These are phyloP conservation scores for Podila minutissima DNA, from an alignment of 192 early-diverging fungal species.

Conservation along the genomic window DNA sequence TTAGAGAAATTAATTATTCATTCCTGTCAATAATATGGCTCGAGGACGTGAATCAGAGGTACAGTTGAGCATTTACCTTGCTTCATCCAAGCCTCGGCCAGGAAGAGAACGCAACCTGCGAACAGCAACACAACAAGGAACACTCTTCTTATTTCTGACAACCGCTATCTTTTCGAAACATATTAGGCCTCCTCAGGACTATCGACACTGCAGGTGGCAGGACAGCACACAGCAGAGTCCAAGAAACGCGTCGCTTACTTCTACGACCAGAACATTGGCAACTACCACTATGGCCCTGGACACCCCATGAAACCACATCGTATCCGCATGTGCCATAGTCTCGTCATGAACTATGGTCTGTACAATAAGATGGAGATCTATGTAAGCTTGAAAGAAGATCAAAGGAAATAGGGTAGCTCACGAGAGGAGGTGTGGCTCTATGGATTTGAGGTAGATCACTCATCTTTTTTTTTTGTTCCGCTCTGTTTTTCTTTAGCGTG, in stretches of 20 bases:
- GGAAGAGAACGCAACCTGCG: not conserved
- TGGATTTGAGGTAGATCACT: not conserved
- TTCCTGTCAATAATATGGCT: constrained; percentile 6
- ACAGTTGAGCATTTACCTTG: not conserved
- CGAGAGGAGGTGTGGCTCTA: not conserved
- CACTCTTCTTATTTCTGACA: not conserved
- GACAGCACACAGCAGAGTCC: constrained; percentile 54
- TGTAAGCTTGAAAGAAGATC: constrained; percentile 39
- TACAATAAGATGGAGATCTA: constrained; percentile 91
- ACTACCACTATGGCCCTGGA: constrained; percentile 83
- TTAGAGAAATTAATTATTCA: not conserved
- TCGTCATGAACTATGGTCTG: constrained; percentile 92
- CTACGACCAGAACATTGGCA: constrained; percentile 67
- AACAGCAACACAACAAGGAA: not conserved
- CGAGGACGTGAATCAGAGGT: constrained; percentile 24
- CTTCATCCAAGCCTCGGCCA: not conserved
- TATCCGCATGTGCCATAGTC: constrained; percentile 92
- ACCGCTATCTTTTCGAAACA: not conserved
- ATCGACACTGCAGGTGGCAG: constrained; percentile 21
- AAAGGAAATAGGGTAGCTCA: not conserved
- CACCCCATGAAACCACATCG: constrained; percentile 99
- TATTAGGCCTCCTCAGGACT: constrained; percentile 1
- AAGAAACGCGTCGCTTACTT: constrained; percentile 71
- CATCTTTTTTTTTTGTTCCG: not conserved
- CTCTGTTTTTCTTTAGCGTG: constrained; percentile 54